Conservation (phyloP, 352 stramenopile genomes). For the Pythium folliculosum region DNA sequence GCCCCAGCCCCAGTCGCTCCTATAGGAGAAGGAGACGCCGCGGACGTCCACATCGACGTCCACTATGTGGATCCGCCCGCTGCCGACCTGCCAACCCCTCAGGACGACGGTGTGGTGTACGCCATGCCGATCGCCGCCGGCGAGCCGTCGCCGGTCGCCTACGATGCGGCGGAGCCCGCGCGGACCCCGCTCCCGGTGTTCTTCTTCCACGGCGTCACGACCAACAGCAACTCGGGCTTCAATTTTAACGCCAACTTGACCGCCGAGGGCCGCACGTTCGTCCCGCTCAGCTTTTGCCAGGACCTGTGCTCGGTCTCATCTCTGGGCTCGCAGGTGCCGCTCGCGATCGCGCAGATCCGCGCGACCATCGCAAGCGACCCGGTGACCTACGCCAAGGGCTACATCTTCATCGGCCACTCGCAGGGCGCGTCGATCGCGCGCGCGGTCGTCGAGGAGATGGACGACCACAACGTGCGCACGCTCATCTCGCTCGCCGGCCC, state of each 20-base stretch:
- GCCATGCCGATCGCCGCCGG: not conserved
- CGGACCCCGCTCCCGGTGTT: conserved; percentile 34
- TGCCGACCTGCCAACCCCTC: not conserved
- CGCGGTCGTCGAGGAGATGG: conserved; percentile 52
- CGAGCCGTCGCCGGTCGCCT: not conserved
- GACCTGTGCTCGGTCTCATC: conserved; percentile 34
- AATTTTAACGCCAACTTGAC: conserved; percentile 42
- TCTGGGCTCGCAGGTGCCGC: conserved; percentile 35
- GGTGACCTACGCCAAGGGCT: conserved; percentile 36
- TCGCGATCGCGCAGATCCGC: conserved; percentile 45
- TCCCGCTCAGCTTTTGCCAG: conserved; percentile 40
- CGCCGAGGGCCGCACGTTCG: conserved; percentile 34
- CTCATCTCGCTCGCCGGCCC: conserved; percentile 47
- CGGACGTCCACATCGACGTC: not conserved
- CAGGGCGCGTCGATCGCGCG: conserved; percentile 41
- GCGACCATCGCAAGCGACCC: conserved; percentile 31
- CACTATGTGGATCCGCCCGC: not conserved
- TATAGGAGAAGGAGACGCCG: not conserved
- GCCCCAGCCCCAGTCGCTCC: not conserved
- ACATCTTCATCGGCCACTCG: conserved; percentile 55
- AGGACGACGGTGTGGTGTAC: not conserved
- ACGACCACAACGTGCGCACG: conserved; percentile 47
- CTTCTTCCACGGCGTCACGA: conserved; percentile 50
- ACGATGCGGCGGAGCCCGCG: not conserved
- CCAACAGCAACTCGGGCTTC: conserved; percentile 31